Evolutionary conservation across 2,329 filamentous ascomycete genomes (phyloP).

Genomic region (Septoria petroselini): DNA sequence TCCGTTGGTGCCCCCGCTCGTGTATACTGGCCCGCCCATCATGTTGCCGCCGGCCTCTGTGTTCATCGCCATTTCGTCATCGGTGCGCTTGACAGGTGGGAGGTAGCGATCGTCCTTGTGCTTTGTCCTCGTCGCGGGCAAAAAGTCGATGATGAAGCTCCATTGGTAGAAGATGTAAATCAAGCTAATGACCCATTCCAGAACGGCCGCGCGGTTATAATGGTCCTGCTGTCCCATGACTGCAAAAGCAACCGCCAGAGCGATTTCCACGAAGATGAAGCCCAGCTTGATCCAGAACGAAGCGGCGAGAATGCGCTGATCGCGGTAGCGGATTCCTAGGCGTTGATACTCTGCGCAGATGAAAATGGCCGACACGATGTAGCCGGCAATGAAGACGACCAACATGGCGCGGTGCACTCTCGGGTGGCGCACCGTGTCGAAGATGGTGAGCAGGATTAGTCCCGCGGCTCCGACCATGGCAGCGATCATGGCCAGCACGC

Average conservation of each 20-base stretch:
- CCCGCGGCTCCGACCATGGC: conserved; percentile 74
- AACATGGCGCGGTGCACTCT: conserved; percentile 73
- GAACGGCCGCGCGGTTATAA: conserved; percentile 68
- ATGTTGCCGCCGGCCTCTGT: conserved; percentile 31
- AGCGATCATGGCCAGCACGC: conserved; percentile 59
- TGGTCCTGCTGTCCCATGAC: conserved; percentile 36
- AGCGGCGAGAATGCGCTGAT: conserved; percentile 67
- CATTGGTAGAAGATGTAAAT: conserved; percentile 86
- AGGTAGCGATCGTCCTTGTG: conserved; percentile 39
- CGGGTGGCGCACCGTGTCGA: conserved; percentile 71
- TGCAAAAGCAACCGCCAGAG: conserved; percentile 70
- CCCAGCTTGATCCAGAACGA: conserved; percentile 85
- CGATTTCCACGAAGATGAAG: conserved; percentile 79
- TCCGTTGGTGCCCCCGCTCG: conserved; percentile 23
- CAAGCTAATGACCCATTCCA: conserved; percentile 78
- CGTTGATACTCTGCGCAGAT: conserved; percentile 88
- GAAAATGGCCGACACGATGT: conserved; percentile 79
- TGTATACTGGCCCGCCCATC: conserved; percentile 37
- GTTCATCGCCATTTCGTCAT: conserved; percentile 33
- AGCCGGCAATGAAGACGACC: conserved; percentile 78
- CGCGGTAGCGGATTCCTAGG: conserved; percentile 73
- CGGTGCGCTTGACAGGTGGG: conserved; percentile 39
- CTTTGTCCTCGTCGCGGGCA: conserved; percentile 68
- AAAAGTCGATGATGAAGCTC: conserved; percentile 76
- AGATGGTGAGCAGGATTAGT: conserved; percentile 78